These are phyloP conservation scores for Elaeis oleifera DNA, from an alignment of 202 grass and related monocot genomes.

Conservation along the genomic window DNA sequence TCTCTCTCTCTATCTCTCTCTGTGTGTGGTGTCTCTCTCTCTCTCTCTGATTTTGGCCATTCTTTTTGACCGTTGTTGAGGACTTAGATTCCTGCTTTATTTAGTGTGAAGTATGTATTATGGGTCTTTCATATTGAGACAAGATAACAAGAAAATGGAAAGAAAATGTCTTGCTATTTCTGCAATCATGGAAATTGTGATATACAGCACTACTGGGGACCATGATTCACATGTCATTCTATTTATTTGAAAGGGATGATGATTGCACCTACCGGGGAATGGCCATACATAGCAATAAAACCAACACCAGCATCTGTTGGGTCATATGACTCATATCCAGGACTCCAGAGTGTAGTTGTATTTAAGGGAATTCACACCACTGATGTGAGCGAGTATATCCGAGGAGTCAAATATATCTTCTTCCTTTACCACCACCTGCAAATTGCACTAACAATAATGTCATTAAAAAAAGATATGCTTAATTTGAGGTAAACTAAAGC, in stretches of 20 bases:
- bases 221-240: too few relatives aligned
- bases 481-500: conserved; percentile 6
- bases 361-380: conserved; percentile 39
- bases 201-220: too few relatives aligned
- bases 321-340: conserved; percentile 51
- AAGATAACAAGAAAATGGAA: too few relatives aligned
- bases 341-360: conserved; percentile 52
- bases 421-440: conserved; percentile 45
- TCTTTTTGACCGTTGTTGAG: too few relatives aligned
- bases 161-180: too few relatives aligned
- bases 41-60: too few relatives aligned
- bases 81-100: too few relatives aligned
- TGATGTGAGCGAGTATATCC: conserved; percentile 55
- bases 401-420: conserved; percentile 50
- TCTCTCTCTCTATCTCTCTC: too few relatives aligned
- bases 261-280: conserved; percentile 20
- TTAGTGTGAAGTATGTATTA: too few relatives aligned
- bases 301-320: conserved; percentile 14
- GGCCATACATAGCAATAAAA: conserved; percentile 27
- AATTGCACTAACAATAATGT: conserved; percentile 17
- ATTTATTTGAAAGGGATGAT: neutral
- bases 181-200: too few relatives aligned
- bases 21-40: too few relatives aligned
- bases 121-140: too few relatives aligned
- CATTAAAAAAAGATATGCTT: neutral